Base-by-base conservation (phyloP, 495 filamentous ascomycete genomes). In the Talaromyces thailandensis region DNA sequence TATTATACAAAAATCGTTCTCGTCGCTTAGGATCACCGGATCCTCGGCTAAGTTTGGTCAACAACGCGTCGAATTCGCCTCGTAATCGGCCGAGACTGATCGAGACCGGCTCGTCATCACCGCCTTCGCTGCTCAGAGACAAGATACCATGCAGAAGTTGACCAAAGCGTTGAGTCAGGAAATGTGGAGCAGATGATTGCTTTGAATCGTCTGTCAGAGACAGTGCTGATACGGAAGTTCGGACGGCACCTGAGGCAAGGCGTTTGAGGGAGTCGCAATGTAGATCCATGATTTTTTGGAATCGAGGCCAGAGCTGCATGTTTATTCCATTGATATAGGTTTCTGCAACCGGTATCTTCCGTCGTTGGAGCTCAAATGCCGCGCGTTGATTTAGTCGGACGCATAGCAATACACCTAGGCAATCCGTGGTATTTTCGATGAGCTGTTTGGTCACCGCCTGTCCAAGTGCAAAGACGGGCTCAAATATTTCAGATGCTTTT, bases 251-350 rank as follows among this genome's bases (percentile, higher is more conserved):
- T 7, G 80, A 69, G 12, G 84, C 80, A 56, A 81, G 77, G 45
- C 80, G 80, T 48, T 86, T 87, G 23, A 98, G 80, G 11, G 90
- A 93, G 45, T 96, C 91, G 74, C 87, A 88, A 69, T 98, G 94
- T n/a, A 85, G 79, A 67, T 96, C 91, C 87, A 98, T 96, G 68
- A 94, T 85, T 24, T 88, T 82, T 75, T 98, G 95, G 70, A 98
- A 91, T 29, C 92, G 87, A 4, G 94, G 94, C 94, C 94, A 98
- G 5, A 98, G 85, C 7, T 91, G 85, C 93, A 98, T 98, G 66
- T 88, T 88, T 24, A 91, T 94, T 18, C 86, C 92, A 71, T 98
- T 98, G 67, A 97, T 88, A 71, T 98, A 98, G 29, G 84, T 83
- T 63, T 98, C 94, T 2, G 89, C 86, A 4, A 91, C 87, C 9